Base-by-base conservation (phyloP, 176 grass and related monocot genomes). In the Zizania latifolia region DNA sequence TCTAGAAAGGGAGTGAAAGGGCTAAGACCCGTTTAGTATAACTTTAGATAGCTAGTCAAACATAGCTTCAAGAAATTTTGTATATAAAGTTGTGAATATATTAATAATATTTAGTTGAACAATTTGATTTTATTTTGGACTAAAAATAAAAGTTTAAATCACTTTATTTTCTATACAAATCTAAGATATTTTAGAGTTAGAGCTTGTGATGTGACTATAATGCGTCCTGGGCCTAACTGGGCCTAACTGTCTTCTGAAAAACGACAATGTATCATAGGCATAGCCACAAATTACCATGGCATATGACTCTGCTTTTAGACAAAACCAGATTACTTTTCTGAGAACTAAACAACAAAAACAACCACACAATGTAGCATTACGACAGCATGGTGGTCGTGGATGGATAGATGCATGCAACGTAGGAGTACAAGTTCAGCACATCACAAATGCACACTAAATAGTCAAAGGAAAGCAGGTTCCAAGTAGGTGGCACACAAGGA, bases 381-480 rank as follows among this genome's bases (percentile, higher is more conserved):
- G n/a, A n/a, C n/a, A 19, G 46, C 46, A n/a, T 9, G 21, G 19
- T 21, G 46, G 17, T n/a, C 11, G 8, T 51, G 46, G 19, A 51
- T 41, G 44, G 22, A 22, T 67, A 72, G 15, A 26, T 72, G 58
- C 65, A 54, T 53, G 43, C 17, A 71, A 26, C 27, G 55, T 39
- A n/a, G n/a, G n/a, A n/a, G 66, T 3, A n/a, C n/a, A 37, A 37
- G 30, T 4, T 50, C 44, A 44, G 34, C 65, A 58, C n/a, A 39
- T 2, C 51, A 27, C 0, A 17, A 29, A 15, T 16, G n/a, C 31
- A 27, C 9, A 35, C n/a, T 23, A 4, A 6, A 56, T 58, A 56
- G 66, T 40, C 72, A 65, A 78, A 81, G 22, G 63, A 10, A 40
- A 63, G 65, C 65, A 71, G 4, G 62, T 82, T 82, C 85, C 48